Base-by-base conservation (phyloP, 345 rosid genomes). In the Brassica incana region DNA sequence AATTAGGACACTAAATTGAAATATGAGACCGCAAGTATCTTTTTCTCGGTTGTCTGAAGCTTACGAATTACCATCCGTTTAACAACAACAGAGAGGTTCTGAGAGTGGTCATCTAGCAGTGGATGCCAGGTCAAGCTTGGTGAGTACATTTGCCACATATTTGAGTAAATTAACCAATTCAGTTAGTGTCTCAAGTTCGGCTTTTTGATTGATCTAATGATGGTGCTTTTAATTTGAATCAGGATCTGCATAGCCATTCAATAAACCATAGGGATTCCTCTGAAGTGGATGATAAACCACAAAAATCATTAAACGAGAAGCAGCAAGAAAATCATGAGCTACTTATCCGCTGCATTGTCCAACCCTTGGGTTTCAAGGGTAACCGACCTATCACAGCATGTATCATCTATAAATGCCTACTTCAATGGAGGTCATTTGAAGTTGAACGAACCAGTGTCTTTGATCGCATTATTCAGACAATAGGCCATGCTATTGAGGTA, bases 391-490 rank as follows among this genome's bases (percentile, higher is more conserved):
- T 91, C 5, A 91, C 97, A 40, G 98, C 97, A 43, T 94, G 98
- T 81, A 89, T 89, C 80, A 90, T 94, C 69, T 94, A 94, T 84
- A 94, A 94, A 84, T 90, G 97, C 79, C 87, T 94, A 45, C 67
- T 94, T 84, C 97, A 94, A n/a, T 91, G 98, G 98, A 85, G 98
- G 81, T 94, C 97, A 32, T 94, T 94, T 77, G 98, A 94, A 84
- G 97, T 94, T 54, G 98, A 91, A 84, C 76, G 97, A 56, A 91
- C 97, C 2, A 90, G 94, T 18, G 91, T 94, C 71, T 94, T 94
- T 66, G 98, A 91, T 80, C 85, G 93, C 54, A 90, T 94, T 78
- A 94, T 94, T 86, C 97, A 91, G 84, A 94, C 92, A 25, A 90
- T 91, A 71, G 97, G 97, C 74, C 84, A 87, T 63, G 97, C 97